phyloP scores from a whole-genome alignment of 2,329 filamentous ascomycete genomes.

The Penicillium crustosum region DNA sequence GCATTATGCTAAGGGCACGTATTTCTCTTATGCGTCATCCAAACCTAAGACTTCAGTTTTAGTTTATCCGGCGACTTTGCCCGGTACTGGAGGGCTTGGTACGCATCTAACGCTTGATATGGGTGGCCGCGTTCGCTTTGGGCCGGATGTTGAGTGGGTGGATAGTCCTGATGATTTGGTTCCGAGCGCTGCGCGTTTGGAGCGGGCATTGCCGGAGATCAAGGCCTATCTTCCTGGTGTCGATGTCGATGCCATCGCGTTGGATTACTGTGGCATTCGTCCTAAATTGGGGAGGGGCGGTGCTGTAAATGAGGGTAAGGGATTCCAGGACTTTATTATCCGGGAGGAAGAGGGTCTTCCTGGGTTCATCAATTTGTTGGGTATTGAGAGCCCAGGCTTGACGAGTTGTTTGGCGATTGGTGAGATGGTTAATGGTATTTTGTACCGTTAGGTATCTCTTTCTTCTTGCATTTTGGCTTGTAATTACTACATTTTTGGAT shows the following conservation, averaged over 20 bases:
- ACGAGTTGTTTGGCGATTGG: conserved; percentile 85
- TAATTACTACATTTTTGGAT: neutral
- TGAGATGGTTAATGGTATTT: conserved; percentile 65
- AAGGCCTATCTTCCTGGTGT: conserved; percentile 74
- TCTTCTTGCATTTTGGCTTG: neutral
- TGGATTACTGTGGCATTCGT: conserved; percentile 89
- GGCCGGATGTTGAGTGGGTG: conserved; percentile 95
- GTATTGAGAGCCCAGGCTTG: conserved; percentile 90
- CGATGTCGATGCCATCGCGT: conserved; percentile 62
- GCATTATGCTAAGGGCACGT: conserved; percentile 91
- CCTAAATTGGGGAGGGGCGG: conserved; percentile 73
- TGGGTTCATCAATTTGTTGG: conserved; percentile 86
- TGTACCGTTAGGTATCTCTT: conserved; percentile 43
- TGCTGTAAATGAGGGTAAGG: conserved; percentile 55
- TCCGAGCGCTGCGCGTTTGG: conserved; percentile 63
- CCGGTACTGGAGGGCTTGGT: conserved; percentile 82
- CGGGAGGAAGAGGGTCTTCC: conserved; percentile 71
- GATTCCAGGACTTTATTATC: conserved; percentile 84
- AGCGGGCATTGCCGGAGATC: conserved; percentile 71
- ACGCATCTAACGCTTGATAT: conserved; percentile 94
- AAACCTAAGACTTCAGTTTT: conserved; percentile 68
- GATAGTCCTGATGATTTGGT: conserved; percentile 67
- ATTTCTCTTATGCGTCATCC: conserved; percentile 77
- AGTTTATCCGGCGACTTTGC: conserved; percentile 82
- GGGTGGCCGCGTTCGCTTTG: conserved; percentile 80